A percentile compares a stretch with the other conserved stretches of the same genome.
Conservation (phyloP, 345 rosid species). For the Rubroshorea leprosula region DNA sequence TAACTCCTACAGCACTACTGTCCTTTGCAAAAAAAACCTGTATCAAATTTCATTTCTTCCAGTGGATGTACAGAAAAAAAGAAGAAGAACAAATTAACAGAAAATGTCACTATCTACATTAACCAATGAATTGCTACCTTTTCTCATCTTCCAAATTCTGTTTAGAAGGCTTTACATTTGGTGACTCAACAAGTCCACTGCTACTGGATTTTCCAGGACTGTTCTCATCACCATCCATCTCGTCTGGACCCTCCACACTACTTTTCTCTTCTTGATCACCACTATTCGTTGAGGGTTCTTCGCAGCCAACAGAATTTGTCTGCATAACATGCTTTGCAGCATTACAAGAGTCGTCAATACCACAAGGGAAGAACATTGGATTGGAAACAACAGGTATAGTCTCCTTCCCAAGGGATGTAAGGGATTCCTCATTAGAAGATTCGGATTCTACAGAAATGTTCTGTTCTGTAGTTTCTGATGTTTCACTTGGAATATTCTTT, state of each 20-base stretch:
- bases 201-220: constrained; percentile 10
- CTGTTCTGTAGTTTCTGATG: background rate
- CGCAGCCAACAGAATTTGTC: constrained; percentile 22
- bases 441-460: constrained; percentile 21
- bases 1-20: too few relatives aligned
- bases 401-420: constrained; percentile 19
- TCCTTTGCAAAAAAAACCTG: too few relatives aligned
- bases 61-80: background rate
- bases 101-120: background rate
- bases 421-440: constrained; percentile 50
- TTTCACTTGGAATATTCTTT: constrained; percentile 18
- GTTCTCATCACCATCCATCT: constrained; percentile 13
- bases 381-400: constrained; percentile 23
- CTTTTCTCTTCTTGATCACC: constrained; percentile 19
- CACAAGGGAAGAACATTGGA: constrained; percentile 3
- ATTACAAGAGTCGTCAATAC: constrained; percentile 17
- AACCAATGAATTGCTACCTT: background rate
- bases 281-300: constrained; percentile 19
- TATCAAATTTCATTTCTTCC: background rate
- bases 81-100: background rate
- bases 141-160: too few relatives aligned
- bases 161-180: constrained; percentile 8
- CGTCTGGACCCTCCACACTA: constrained; percentile 16
- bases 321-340: constrained; percentile 18
- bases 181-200: background rate